Percentiles rank a stretch among this genome's conserved stretches.
Conservation (phyloP, 305 asterid genomes). For the Salvia sclarea region DNA sequence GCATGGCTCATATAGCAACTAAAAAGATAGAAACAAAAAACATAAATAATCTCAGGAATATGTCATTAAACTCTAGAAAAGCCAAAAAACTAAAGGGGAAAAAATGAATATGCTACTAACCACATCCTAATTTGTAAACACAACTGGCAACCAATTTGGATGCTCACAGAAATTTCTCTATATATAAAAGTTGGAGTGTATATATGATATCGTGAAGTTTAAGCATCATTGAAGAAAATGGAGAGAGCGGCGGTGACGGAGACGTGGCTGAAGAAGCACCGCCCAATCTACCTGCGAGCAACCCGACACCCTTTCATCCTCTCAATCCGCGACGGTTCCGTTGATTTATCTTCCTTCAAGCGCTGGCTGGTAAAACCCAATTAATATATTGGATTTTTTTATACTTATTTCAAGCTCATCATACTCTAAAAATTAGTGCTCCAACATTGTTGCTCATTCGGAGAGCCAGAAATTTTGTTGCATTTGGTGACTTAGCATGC, state of each 20-base stretch:
- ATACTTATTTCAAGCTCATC: not conserved
- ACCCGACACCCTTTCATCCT: slow-evolving; percentile 70
- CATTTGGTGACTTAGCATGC: not conserved
- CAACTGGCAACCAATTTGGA: no score
- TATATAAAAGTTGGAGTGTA: no score
- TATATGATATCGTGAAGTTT: no score
- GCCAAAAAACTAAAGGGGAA: no score
- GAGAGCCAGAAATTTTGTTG: not conserved
- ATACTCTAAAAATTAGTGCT: not conserved
- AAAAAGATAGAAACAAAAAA: no score
- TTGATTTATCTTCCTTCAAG: slow-evolving; percentile 60
- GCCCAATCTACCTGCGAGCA: slow-evolving; percentile 49
- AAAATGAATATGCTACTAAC: no score
- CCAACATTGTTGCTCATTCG: not conserved
- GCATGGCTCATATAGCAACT: no score
- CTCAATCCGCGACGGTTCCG: slow-evolving; percentile 66
- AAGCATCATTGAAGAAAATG: slow-evolving; percentile 30
- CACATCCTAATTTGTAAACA: no score
- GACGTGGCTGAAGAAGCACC: slow-evolving; percentile 64
- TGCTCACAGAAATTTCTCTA: no score
- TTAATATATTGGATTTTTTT: not conserved
- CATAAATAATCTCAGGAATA: no score
- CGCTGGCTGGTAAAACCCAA: slow-evolving; percentile 64
- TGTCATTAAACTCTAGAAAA: no score
- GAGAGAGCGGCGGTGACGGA: slow-evolving; percentile 42